These are phyloP conservation scores for Acacia crassicarpa DNA, from an alignment of 306 rosid species.

Conservation along the genomic window DNA sequence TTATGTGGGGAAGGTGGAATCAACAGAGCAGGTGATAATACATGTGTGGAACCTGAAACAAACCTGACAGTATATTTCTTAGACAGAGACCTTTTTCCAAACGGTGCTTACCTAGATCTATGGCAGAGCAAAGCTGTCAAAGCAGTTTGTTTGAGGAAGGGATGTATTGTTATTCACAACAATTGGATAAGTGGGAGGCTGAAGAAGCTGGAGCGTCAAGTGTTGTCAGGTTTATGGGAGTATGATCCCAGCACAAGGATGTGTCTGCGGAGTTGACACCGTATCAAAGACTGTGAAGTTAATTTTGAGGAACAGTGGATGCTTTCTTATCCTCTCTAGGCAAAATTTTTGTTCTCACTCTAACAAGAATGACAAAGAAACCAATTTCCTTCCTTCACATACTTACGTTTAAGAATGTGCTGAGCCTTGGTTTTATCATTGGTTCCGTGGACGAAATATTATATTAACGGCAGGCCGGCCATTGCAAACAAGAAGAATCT, in stretches of 20 bases:
- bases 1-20: slow-evolving; percentile 79
- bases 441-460: slow-evolving; percentile 18
- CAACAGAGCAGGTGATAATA: slow-evolving; percentile 55
- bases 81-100: slow-evolving; percentile 87
- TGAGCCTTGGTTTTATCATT: slow-evolving; percentile 48
- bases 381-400: slow-evolving; percentile 21
- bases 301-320: slow-evolving; percentile 37
- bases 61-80: slow-evolving; percentile 76
- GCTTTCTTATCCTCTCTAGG: slow-evolving; percentile 40
- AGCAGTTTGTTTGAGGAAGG: slow-evolving; percentile 58
- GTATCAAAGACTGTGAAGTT: slow-evolving; percentile 34
- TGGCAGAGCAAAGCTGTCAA: slow-evolving; percentile 63
- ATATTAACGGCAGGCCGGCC: slow-evolving; percentile 50
- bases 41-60: slow-evolving; percentile 79
- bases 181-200: slow-evolving; percentile 93
- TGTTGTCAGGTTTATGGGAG: slow-evolving; percentile 85
- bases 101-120: slow-evolving; percentile 78
- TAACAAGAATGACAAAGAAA: slow-evolving; percentile 19
- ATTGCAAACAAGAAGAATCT: slow-evolving; percentile 30
- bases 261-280: slow-evolving; percentile 49
- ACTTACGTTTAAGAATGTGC: slow-evolving; percentile 28
- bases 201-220: slow-evolving; percentile 84
- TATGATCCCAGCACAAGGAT: slow-evolving; percentile 76
- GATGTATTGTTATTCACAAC: slow-evolving; percentile 75
- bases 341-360: slow-evolving; percentile 38